Evolutionary conservation across 2,329 filamentous ascomycete genomes (phyloP), one percentile per base, ranked within the genome.

Genomic region (Cladophialophora yegresii): DNA sequence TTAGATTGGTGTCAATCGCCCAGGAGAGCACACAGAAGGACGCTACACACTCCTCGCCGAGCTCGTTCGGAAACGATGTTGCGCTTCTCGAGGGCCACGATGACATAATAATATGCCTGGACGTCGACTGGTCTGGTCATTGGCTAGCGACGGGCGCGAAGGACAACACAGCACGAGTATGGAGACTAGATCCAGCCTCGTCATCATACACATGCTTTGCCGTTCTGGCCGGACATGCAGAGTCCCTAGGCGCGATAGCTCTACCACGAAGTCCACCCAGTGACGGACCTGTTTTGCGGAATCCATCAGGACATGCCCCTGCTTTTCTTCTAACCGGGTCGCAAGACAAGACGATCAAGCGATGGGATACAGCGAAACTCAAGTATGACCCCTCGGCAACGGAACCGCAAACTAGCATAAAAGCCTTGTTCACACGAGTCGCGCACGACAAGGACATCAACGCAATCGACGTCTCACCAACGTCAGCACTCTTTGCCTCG

Each of bases 371-470:
- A 23, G 85, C 87, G 1, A 84, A 85, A 45, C 75, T 84, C 65
- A 83, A 84, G 63, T 82, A 84, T 9, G 79, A 87, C 9, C 72
- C 72, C 51, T 69, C 72, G 10, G 71, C 72, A 9, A 74, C 67
- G 22, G 66, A 68, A 49, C 73, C 75, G n/a, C 75, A 76, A 57
- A 68, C 72, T 9, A 64, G 61, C 32, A 74, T 75, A 2, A 79
- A 79, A 71, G 91, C 91, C 47, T 79, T 88, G 4, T 99, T 91
- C 76, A 98, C 95, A 0, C 86, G 95, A 62, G 96, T 97, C 77
- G 95, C 95, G 0, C 95, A 99, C 77, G 95, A 99, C 74, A 99
- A 99, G 75, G 95, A 99, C 71, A 99, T 99, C 78, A 99, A 99
- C 72, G 92, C 95, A 2, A 85, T 99, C 57, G 92, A 96, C 69